Evolutionary conservation across 148 eudicot genomes (phyloP), one percentile per base, ranked within the genome.

Genomic region (Chenopodium suecicum): DNA sequence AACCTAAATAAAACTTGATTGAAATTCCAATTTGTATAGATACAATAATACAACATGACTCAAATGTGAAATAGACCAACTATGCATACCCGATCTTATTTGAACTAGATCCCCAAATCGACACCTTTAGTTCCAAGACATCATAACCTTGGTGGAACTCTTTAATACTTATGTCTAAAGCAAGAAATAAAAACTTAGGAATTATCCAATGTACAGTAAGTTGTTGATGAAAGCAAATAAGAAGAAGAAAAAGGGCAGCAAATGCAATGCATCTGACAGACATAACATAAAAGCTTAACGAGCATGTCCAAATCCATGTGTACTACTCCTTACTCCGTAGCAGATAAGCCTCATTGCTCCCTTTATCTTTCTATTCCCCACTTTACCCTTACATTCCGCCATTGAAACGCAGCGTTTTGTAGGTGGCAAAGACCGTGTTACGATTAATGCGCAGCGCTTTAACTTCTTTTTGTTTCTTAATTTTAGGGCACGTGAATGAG

Each of bases 391-490:
- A 20, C 66, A 62, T 62, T 20, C 66, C 25, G 27, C 66, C 25
- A 78, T 29, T 63, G 13, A 66, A 22, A 78, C 56, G 80, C 72
- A 47, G 9, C 72, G 56, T 4, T 16, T 2, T 25, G 62, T 19
- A 25, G 46, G 19, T 19, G 9, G 5, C 16, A 22, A 5, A 58
- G 50, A 48, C 44, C 66, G 50, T 34, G 78, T 32, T 23, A 23
- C 31, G 58, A 67, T 78, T 41, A 78, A 78, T 78, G 64, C 81
- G 60, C 73, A 32, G 70, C n/a, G 70, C 19, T 78, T 47, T 64
- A 77, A 20, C 32, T 19, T 44, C 4, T 34, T 34, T 44, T 22
- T 7, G 4, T 12, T 4, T 9, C 66, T 4, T 16, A 58, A 22
- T 46, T 2, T 17, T 1, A 20, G 65, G 16, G 71, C 78, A 73